Evolutionary conservation across 768 basidiomycete genomes (phyloP).

Genomic region (Boletus subparvulus): DNA sequence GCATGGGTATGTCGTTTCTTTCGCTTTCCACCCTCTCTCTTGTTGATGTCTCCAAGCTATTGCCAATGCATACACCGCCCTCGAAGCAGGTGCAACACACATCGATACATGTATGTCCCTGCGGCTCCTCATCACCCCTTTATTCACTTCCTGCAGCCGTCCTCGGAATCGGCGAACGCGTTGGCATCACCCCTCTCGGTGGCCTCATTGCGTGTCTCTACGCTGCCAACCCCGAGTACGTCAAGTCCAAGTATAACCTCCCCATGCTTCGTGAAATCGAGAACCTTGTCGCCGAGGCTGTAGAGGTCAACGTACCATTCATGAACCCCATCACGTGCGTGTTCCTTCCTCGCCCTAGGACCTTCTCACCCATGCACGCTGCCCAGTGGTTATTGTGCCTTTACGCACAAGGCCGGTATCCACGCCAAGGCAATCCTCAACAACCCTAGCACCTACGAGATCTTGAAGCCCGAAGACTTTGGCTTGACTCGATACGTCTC

Average conservation of each 20-base stretch:
- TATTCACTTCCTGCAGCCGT: conserved; percentile 53
- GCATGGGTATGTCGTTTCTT: conserved; percentile 64
- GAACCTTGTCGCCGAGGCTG: conserved; percentile 97
- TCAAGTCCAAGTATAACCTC: conserved; percentile 99
- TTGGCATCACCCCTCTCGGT: conserved; percentile 97
- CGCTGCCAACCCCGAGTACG: conserved; percentile 96
- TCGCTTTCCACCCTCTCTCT: neutral
- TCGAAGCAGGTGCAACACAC: conserved; percentile 98
- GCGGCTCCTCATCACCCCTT: neutral
- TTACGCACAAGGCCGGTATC: conserved; percentile 99
- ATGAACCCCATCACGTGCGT: conserved; percentile 89
- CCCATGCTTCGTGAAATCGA: conserved; percentile 97
- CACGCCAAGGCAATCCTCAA: conserved; percentile 99
- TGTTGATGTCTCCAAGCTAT: conserved; percentile 57
- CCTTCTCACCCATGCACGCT: neutral
- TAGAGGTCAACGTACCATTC: conserved; percentile 97
- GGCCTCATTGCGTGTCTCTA: conserved; percentile 96
- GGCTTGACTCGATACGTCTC: conserved; percentile 97
- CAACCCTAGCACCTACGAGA: conserved; percentile 99
- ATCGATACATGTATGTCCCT: conserved; percentile 84
- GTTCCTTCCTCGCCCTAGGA: neutral
- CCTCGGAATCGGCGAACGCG: conserved; percentile 97
- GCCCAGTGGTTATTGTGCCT: conserved; percentile 93
- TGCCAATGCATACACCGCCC: conserved; percentile 96
- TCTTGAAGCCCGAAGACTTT: conserved; percentile 98